Evolutionary conservation across 2,329 filamentous ascomycete genomes (phyloP), one percentile per base, ranked within the genome.

Genomic region (Helotiales sp.): DNA sequence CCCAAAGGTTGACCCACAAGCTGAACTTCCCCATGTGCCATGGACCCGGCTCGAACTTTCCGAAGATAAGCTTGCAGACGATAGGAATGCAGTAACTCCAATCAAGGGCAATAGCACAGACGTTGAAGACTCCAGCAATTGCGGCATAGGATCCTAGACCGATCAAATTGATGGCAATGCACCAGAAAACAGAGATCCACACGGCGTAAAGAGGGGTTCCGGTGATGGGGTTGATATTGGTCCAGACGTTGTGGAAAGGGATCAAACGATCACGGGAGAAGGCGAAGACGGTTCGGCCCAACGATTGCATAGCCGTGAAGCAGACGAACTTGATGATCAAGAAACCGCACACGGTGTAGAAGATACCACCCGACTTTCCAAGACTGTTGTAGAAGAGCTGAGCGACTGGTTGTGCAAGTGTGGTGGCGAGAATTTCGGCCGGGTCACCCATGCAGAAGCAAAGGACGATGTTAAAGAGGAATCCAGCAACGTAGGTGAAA

Each of bases 161-260:
- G 65, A 85, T 83, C 60, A 85, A 73, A 70, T 84, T 84, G 73
- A 85, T 82, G 50, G 75, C 72, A 61, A 83, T 78, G 71, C 80
- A 84, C 59, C 76, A 79, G 63, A 79, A 70, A 29, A 80, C 75
- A 54, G 77, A 80, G 55, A 84, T 75, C 82, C 82, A 85, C 49
- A 86, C 79, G 5, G 83, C 83, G 64, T 86, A 85, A 13, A 78
- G 77, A 0, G 84, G 84, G 60, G 85, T 82, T 52, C 82, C 83
- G 13, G 81, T 83, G 24, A 77, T 73, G 8, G 76, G 70, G 8
- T 74, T 75, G 2, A 86, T 81, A 17, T 74, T 70, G 3, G 81
- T 79, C 42, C 85, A 83, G 80, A 82, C 84, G 31, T 75, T 66
- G 1, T 82, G 84, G 70, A 79, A 84, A 0, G 83, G 83, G 2